A percentile compares a stretch with the other conserved stretches of the same genome.
Conservation (phyloP, 805 yeast species). For the Metschnikowia lochheadii region DNA sequence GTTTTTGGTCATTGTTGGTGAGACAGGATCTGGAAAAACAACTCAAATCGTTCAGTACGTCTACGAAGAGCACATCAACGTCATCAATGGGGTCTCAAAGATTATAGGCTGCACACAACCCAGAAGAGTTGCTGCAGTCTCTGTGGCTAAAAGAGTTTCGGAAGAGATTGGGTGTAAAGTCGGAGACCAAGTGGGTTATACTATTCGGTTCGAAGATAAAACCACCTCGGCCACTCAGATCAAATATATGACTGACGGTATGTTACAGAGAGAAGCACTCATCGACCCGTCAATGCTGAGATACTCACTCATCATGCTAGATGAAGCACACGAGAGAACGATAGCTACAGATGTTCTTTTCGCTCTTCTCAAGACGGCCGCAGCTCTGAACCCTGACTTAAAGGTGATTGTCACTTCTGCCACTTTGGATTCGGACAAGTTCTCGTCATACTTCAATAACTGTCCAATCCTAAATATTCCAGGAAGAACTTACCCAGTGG, state of each 20-base stretch:
- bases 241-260: slow-evolving; percentile 97
- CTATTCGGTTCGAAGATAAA: slow-evolving; percentile 80
- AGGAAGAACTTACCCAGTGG: slow-evolving; percentile 90
- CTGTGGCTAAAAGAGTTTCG: slow-evolving; percentile 81
- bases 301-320: slow-evolving; percentile 86
- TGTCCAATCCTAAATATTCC: slow-evolving; percentile 86
- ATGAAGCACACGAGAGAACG: slow-evolving; percentile 97
- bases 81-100: slow-evolving; percentile 18
- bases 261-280: slow-evolving; percentile 84
- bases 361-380: slow-evolving; percentile 77
- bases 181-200: slow-evolving; percentile 79
- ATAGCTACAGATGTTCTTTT: slow-evolving; percentile 89
- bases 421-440: slow-evolving; percentile 84
- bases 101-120: slow-evolving; percentile 74
- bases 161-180: slow-evolving; percentile 65
- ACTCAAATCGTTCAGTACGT: slow-evolving; percentile 42
- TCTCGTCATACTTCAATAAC: slow-evolving; percentile 66
- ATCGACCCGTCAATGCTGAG: slow-evolving; percentile 69
- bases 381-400: slow-evolving; percentile 62
- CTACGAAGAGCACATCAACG: slow-evolving; percentile 57
- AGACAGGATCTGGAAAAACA: slow-evolving; percentile 66
- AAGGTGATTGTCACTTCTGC: slow-evolving; percentile 88
- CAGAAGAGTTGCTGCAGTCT: slow-evolving; percentile 76
- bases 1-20: slow-evolving; percentile 83
- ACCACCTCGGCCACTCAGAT: slow-evolving; percentile 56